Evolutionary conservation across 352 stramenopile species (phyloP), one percentile per base, ranked within the genome.

Genomic region (Elongisporangium anandrum): DNA sequence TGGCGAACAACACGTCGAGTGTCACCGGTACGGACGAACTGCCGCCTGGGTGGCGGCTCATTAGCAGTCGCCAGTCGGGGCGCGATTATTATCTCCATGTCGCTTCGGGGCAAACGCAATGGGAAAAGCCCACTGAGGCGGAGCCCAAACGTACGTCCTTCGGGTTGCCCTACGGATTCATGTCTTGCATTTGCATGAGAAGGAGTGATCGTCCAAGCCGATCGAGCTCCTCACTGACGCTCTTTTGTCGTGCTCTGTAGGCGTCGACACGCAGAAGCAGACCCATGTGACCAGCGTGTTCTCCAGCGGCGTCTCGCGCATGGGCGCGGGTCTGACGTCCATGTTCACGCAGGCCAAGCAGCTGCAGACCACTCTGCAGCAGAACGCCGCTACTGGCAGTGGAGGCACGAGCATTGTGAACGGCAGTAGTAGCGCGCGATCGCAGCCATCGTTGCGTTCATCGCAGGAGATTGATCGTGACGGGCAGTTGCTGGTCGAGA

Each of bases 11-110:
- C 54, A 50, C 34, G 10, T 60, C 63, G 7, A 62, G 52, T 38
- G 15, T 26, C 57, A 41, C 39, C 20, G 22, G 53, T 29, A 23
- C 61, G 7, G 61, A 79, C 38, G 78, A 77, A 47, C 60, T 91
- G 21, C 81, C 77, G 45, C 57, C 69, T 7, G 83, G 81, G 34
- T 93, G 84, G 84, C 79, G 81, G 34, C 67, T 89, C 60, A 66
- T 90, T 54, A 81, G 72, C 64, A 91, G 81, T 66, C 72, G 84
- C 19, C 69, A 87, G 57, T 80, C 74, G 47, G 81, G 81, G 24
- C 75, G 70, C 39, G 79, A 87, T 51, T 91, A 93, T 50, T 93
- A 80, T 65, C 65, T 93, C 41, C 83, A 93, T 57, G 38, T 93
- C 47, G 65, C 81, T 15, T 84, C 79, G 41, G 78, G 79, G 39